Base-by-base conservation (phyloP, 148 eudicot genomes). In the Chenopodium quinoa region DNA sequence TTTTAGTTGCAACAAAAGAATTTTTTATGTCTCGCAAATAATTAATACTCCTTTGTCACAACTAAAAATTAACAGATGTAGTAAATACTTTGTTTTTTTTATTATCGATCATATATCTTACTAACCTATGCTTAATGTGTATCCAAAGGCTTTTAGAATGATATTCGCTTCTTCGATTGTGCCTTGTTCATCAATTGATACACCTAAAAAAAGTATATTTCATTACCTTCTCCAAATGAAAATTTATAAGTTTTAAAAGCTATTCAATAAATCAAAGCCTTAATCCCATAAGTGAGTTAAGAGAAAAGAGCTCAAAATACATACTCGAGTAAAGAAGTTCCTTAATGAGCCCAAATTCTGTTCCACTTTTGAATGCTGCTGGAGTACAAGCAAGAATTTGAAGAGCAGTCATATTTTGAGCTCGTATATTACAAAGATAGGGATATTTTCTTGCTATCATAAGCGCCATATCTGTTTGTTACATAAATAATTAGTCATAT, bases 301-400 rank as follows among this genome's bases (percentile, higher is more conserved):
- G 1, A 27, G 29, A 13, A 74, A 48, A 47, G 23, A 9, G 27
- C 44, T 11, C 54, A 50, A 50, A 50, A 50, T 6, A 68, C 80
- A 40, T 73, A 80, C 83, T 19, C 31, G 71, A 47, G 77, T 80
- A 74, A 11, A 80, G 13, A 27, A 80, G 50, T 9, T 67, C 22
- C 46, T 47, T 19, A 5, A 80, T 0, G 16, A 74, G 37, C 31
- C 83, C 83, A 7, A 63, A 48, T 74, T 19, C 17, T 40, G 60
- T 11, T 62, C 71, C 78, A 73, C 20, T 14, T 56, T 17, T 56
- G 7, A 56, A 56, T 56, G 62, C 62, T 17, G 62, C 62, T 17
- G 22, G 20, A 11, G 16, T 32, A 10, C 73, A 32, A 7, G 40
- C 50, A 73, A 54, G 48, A 4, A 40, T 58, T 29, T 71, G 22